phyloP scores from a whole-genome alignment of 2,329 filamentous ascomycete species.

The Parafenestella ontariensis region DNA sequence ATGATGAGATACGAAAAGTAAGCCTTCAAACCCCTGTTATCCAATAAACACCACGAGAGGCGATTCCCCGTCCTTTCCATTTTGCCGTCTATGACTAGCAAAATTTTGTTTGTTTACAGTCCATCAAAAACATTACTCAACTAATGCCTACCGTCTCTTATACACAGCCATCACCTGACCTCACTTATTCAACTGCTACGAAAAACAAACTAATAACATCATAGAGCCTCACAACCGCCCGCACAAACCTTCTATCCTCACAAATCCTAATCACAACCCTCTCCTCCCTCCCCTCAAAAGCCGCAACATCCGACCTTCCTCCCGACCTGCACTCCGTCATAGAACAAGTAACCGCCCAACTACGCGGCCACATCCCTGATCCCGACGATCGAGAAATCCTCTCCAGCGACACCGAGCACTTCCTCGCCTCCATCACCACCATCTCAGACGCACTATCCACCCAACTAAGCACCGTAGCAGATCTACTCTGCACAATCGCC shows the following conservation, averaged over 20 bases:
- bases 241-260: slow-evolving; percentile 40
- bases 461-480: slow-evolving; percentile 37
- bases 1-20: slow-evolving; percentile 51
- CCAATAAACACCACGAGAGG: not conserved
- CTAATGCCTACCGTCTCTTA: not conserved
- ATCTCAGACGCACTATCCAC: slow-evolving; percentile 46
- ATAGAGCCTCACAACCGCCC: slow-evolving; percentile 49
- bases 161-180: not conserved
- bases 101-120: not conserved
- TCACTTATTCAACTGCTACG: not conserved
- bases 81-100: not conserved
- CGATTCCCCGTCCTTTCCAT: not conserved
- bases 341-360: slow-evolving; percentile 51
- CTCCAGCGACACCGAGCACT: slow-evolving; percentile 48
- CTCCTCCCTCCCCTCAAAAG: slow-evolving; percentile 41
- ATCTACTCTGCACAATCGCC: slow-evolving; percentile 44
- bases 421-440: slow-evolving; percentile 49
- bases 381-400: slow-evolving; percentile 50
- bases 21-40: slow-evolving; percentile 5
- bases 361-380: slow-evolving; percentile 47
- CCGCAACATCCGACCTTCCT: slow-evolving; percentile 48
- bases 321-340: slow-evolving; percentile 53
- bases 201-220: slow-evolving; percentile 5
- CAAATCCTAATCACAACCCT: slow-evolving; percentile 47
- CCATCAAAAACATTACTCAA: not conserved